Evolutionary conservation across 78 protist genomes (phyloP).

Genomic region (Cyanophora paradoxa): DNA sequence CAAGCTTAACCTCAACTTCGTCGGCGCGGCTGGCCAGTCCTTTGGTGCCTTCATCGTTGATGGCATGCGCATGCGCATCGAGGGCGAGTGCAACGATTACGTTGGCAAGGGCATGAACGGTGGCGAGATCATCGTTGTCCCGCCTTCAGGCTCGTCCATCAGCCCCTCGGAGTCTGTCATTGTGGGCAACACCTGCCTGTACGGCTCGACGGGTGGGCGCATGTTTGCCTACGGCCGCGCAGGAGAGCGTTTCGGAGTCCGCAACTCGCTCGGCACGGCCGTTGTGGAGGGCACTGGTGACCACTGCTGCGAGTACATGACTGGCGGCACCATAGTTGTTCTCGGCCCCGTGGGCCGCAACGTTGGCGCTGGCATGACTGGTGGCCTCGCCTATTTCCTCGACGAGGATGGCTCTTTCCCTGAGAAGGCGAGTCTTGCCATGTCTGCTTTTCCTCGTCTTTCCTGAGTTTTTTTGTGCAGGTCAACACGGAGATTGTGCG

Average conservation of each 20-base stretch:
- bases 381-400: conserved; percentile 64
- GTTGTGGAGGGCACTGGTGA: conserved; percentile 84
- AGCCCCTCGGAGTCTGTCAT: conserved; percentile 50
- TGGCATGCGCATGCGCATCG: conserved; percentile 43
- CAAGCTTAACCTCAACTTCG: conserved; percentile 4
- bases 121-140: conserved; percentile 45
- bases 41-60: conserved; percentile 59
- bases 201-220: conserved; percentile 77
- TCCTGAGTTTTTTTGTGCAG: not conserved
- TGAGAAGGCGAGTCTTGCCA: not conserved
- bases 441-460: not conserved
- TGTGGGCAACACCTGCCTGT: conserved; percentile 74
- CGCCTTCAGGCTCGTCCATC: conserved; percentile 19
- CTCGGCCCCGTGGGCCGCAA: conserved; percentile 70
- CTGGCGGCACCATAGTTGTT: conserved; percentile 70
- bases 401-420: conserved; percentile 4
- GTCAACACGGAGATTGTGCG: conserved; percentile 18
- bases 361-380: conserved; percentile 85
- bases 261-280: conserved; percentile 61
- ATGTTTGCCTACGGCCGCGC: conserved; percentile 61
- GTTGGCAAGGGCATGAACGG: conserved; percentile 52
- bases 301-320: conserved; percentile 90
- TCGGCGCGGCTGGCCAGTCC: conserved; percentile 78
- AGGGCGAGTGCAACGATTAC: conserved; percentile 81
- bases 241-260: conserved; percentile 82